Base-by-base conservation (phyloP, 2,329 filamentous ascomycete genomes). In the Aspergillus brunneoviolaceus region DNA sequence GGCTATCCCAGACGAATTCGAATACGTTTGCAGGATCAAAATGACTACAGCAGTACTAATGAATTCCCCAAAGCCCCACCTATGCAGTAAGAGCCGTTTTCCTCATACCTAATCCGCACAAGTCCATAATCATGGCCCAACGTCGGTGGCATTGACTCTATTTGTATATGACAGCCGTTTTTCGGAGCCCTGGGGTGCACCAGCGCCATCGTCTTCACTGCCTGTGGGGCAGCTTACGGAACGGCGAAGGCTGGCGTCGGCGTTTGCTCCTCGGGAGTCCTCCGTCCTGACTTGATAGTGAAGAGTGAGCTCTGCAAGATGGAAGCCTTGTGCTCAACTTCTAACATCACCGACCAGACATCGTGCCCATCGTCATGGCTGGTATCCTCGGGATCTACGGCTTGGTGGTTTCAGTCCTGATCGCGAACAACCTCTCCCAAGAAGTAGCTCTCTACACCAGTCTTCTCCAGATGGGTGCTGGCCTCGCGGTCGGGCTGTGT, bases 371-470 rank as follows among this genome's bases (percentile, higher is more conserved):
- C 81, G 96, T 99, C 88, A 99, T 99, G 95, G 95, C 95, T 85
- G 95, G 95, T 98, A 99, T 99, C 81, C 97, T 99, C 82, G 95
- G 92, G 90, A 98, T 99, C 80, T 99, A 94, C 82, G 91, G 91
- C 73, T 86, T 95, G 66, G 91, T 95, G 80, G 90, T 94, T 62
- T 93, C 91, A 16, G 91, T 95, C 77, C 81, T 95, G 73, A 92
- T 95, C 75, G 92, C 91, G 74, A 90, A 91, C 77, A 87, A 87
- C 72, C 82, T 95, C 65, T 84, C 82, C 70, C 90, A 94, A 80
- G 76, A 86, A 66, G 80, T 89, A 63, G 83, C 90, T 63, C 84
- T 94, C 63, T 94, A 89, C 71, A 92, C 90, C 57, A 88, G 89
- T 62, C 93, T 94, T 81, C 90, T 94, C 72, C 91, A 94, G 78